Percentiles rank a stretch among this genome's conserved stretches.
These are phyloP conservation scores for Trametes meyenii DNA, from an alignment of 768 basidiomycete genomes.

Conservation along the genomic window DNA sequence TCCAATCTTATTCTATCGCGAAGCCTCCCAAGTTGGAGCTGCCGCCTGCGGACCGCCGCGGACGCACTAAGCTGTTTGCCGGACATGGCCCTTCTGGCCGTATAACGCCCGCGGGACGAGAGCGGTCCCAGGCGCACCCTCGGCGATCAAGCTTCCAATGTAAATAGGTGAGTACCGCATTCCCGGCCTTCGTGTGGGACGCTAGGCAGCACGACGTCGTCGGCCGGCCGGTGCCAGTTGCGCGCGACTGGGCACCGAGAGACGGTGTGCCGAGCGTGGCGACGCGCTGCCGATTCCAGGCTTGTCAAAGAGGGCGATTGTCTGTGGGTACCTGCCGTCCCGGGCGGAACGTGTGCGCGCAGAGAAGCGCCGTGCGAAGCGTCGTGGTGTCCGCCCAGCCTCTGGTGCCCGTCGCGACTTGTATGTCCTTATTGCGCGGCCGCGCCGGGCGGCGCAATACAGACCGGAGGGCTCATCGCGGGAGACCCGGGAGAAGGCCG, in stretches of 20 bases:
- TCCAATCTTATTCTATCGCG: slow-evolving; percentile 15
- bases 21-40: slow-evolving; percentile 8
- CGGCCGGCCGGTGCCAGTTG: too few species aligned
- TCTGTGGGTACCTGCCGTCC: slow-evolving; percentile 1
- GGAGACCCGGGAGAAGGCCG: slow-evolving; percentile 16
- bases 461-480: slow-evolving; percentile 16
- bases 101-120: slow-evolving; percentile 14
- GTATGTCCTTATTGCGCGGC: slow-evolving; percentile 24
- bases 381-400: slow-evolving; percentile 2
- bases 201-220: neutral
- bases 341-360: slow-evolving; percentile 1
- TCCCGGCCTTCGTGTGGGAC: slow-evolving; percentile 17
- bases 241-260: too few species aligned
- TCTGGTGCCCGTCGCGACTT: slow-evolving; percentile 16
- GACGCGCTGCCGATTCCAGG: slow-evolving; percentile 2
- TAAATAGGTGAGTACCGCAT: slow-evolving; percentile 24
- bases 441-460: slow-evolving; percentile 14
- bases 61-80: slow-evolving; percentile 21
- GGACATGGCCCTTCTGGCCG: neutral
- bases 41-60: neutral
- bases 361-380: slow-evolving; percentile 18
- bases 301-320: neutral
- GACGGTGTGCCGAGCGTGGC: neutral
- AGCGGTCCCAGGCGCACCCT: slow-evolving; percentile 15
- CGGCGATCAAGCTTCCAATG: slow-evolving; percentile 26